Percentiles rank a stretch among this genome's conserved stretches.
Evolutionary conservation across 2,329 filamentous ascomycete species (phyloP).

Genomic region (Aspergillus pseudotamarii): DNA sequence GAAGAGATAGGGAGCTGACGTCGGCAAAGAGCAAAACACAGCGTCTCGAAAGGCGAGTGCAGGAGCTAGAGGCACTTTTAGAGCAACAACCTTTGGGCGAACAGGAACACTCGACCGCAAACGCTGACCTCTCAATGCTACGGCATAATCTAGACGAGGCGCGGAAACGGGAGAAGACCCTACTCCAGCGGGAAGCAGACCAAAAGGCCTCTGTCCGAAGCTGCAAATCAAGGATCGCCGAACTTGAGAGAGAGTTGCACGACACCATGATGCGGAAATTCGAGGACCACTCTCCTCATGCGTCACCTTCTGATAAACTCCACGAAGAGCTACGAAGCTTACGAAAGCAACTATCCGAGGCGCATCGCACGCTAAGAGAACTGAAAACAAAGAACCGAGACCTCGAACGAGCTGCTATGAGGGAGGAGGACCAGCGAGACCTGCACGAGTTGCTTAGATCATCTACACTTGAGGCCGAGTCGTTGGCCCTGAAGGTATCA

Average conservation of each 20-base stretch:
- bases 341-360: constrained; percentile 62
- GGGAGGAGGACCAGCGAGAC: constrained; percentile 46
- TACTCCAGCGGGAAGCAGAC: constrained; percentile 65
- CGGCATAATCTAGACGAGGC: constrained; percentile 65
- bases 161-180: constrained; percentile 67
- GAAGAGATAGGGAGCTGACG: constrained; percentile 51
- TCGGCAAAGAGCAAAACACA: constrained; percentile 63
- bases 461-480: constrained; percentile 57
- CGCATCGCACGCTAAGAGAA: constrained; percentile 64
- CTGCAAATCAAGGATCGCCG: constrained; percentile 66
- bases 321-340: constrained; percentile 61
- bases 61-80: constrained; percentile 55
- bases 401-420: constrained; percentile 53
- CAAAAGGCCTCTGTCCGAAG: constrained; percentile 65
- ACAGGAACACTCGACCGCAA: constrained; percentile 35
- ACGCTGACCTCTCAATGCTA: constrained; percentile 60
- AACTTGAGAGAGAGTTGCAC: constrained; percentile 69
- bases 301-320: constrained; percentile 48
- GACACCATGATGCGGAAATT: constrained; percentile 60
- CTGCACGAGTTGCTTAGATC: constrained; percentile 52
- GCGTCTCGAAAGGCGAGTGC: constrained; percentile 62
- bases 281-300: constrained; percentile 55
- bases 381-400: constrained; percentile 53
- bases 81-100: constrained; percentile 54
- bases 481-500: constrained; percentile 71